These are phyloP conservation scores for Entelexis paramagnoliae DNA, from an alignment of 1,139 yeast genomes.

Conservation along the genomic window DNA sequence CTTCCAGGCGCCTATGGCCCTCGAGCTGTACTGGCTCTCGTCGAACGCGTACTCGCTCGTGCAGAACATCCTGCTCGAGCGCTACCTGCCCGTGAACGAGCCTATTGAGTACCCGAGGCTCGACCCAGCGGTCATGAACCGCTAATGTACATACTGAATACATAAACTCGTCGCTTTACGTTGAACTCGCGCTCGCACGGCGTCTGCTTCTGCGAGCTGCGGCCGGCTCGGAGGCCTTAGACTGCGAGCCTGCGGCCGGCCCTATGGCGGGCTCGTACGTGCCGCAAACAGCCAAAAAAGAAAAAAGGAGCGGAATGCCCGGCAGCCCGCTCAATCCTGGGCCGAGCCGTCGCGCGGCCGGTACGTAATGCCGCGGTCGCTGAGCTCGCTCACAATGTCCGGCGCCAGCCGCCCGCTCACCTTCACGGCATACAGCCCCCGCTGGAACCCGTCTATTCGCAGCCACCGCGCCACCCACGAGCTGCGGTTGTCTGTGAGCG, in stretches of 20 bases:
- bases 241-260: too few species aligned
- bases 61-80: conserved; percentile 55
- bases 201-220: background rate
- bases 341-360: conserved; percentile 97
- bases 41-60: conserved; percentile 65
- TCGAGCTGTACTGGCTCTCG: conserved; percentile 76
- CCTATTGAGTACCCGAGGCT: conserved; percentile 12
- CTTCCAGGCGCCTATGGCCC: conserved; percentile 74
- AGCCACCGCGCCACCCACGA: conserved; percentile 99
- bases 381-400: conserved; percentile 64
- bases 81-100: conserved; percentile 42
- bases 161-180: background rate
- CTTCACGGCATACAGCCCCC: conserved; percentile 86
- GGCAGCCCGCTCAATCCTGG: conserved; percentile 63
- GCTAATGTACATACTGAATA: background rate
- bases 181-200: too few species aligned
- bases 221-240: background rate
- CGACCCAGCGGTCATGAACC: background rate
- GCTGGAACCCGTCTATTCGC: conserved; percentile 77
- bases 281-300: too few species aligned
- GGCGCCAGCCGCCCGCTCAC: conserved; percentile 87
- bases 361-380: conserved; percentile 64
- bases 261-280: too few species aligned
- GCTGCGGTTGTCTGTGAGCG: conserved; percentile 70
- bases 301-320: too few species aligned